Conservation (phyloP, 2,329 filamentous ascomycete species). For the Colletotrichum sp. region DNA sequence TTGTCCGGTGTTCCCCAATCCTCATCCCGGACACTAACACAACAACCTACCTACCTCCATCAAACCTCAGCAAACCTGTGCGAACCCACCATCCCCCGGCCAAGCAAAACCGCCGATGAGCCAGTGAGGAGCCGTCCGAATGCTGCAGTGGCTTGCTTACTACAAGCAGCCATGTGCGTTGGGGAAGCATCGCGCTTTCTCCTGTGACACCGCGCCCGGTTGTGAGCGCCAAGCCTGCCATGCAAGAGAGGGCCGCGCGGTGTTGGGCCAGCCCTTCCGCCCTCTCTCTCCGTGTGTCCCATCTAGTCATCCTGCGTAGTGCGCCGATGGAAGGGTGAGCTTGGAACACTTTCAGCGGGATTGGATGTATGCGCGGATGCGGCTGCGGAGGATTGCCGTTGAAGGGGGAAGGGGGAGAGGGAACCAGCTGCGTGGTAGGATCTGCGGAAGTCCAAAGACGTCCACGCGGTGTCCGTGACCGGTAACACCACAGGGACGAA, state of each 20-base stretch:
- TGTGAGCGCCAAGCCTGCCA: not conserved
- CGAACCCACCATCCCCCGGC: not conserved
- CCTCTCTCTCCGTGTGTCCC: not conserved
- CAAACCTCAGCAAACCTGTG: not conserved
- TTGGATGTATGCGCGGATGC: not conserved
- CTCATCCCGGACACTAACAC: slow-evolving; percentile 8
- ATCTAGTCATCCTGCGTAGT: not conserved
- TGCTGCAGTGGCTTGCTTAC: not conserved
- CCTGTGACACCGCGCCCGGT: not conserved
- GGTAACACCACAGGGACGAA: not conserved
- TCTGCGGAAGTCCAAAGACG: slow-evolving; percentile 2
- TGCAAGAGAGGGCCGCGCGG: slow-evolving; percentile 8
- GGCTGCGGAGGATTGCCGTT: not conserved
- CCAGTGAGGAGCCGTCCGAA: not conserved
- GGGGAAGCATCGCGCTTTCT: not conserved
- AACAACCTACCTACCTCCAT: not conserved
- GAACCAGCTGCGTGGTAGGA: slow-evolving; percentile 7
- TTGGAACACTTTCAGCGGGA: not conserved
- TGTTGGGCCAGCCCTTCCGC: not conserved
- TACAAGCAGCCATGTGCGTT: not conserved
- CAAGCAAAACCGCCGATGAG: not conserved
- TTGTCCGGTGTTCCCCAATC: slow-evolving; percentile 19
- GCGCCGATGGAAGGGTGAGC: not conserved
- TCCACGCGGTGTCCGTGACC: slow-evolving; percentile 13
- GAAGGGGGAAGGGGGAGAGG: not conserved